Evolutionary conservation across 345 rosid genomes (phyloP).

Genomic region (Gossypium longicalyx): DNA sequence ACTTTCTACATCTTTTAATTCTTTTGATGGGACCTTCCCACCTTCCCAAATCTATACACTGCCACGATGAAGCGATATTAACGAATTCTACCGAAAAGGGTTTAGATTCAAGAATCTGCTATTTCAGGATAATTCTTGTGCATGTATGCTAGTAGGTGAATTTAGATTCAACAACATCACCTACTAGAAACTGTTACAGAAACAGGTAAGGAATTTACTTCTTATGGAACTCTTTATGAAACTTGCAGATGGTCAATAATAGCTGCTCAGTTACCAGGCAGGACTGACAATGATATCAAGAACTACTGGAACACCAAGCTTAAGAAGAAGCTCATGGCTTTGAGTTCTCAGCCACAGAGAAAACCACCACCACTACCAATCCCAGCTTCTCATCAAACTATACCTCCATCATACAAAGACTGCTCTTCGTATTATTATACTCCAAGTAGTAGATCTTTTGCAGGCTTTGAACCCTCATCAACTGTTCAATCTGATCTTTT

Average conservation of each 20-base stretch:
- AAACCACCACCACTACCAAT: conserved; percentile 36
- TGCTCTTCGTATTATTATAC: conserved; percentile 11
- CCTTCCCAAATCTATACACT: neutral
- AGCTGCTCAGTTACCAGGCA: conserved; percentile 91
- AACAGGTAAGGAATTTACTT: neutral
- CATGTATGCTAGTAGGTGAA: conserved; percentile 27
- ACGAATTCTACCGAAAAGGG: conserved; percentile 21
- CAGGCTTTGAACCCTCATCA: conserved; percentile 27
- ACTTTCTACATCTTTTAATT: neutral
- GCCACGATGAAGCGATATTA: neutral
- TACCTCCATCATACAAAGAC: conserved; percentile 26
- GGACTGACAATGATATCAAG: conserved; percentile 93
- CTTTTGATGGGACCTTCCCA: neutral
- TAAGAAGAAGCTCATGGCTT: conserved; percentile 70
- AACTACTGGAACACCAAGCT: conserved; percentile 98
- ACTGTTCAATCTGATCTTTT: conserved; percentile 20
- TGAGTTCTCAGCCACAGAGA: conserved; percentile 40
- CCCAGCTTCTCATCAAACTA: conserved; percentile 29
- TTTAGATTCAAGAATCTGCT: conserved; percentile 26
- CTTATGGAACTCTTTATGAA: conserved; percentile 16
- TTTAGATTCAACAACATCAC: conserved; percentile 31
- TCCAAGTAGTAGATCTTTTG: conserved; percentile 17
- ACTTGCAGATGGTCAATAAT: conserved; percentile 90
- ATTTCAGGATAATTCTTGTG: conserved; percentile 24
- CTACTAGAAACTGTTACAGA: conserved; percentile 17